Evolutionary conservation across 2,329 filamentous ascomycete genomes (phyloP), one percentile per base, ranked within the genome.

Genomic region (Penicillium sp.): DNA sequence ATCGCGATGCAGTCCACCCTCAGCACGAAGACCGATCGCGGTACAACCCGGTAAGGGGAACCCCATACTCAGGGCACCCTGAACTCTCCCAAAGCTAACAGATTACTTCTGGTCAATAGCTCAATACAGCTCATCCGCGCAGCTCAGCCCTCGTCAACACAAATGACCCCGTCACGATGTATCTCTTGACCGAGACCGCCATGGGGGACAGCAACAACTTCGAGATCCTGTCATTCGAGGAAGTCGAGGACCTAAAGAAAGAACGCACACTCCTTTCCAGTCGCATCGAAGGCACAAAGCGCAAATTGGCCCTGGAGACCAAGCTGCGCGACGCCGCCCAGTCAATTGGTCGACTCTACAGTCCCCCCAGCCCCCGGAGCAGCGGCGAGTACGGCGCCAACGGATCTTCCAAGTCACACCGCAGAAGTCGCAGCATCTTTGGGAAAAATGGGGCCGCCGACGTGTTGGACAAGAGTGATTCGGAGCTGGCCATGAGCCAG

Each of bases 321-420:
- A 99, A 97, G 76, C 91, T 97, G 64, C 89, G 91, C 63, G 93
- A 97, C 80, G 94, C 94, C 1, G 91, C 94, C 9, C 84, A 88
- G 58, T 96, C 91, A 33, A 86, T 99, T 73, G 87, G 87, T 52
- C 87, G 88, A 63, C 79, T 99, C 24, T 91, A 95, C 68, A 84
- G 84, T 7, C 80, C 85, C n/a, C 80, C 81, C 27, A 78, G 78
- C n/a, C 81, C 82, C 58, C 78, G 74, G 43, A 73, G 70, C 53
- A 80, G 76, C 63, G 70, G 73, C 54, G 71, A 79, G 8, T 65
- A 68, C 23, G 60, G 62, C 17, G 30, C 52, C 51, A 59, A 65
- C 41, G 67, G 54, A 10, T 71, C 39, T n/a, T 29, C 52, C 62
- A 81, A 68, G 75, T 80, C 65, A 70, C 80, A 72, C 68, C 80